Percentiles rank a stretch among this genome's conserved stretches.
Evolutionary conservation across 1,284 basidiomycete genomes (phyloP).

Genomic region (Agroathelia rolfsii): DNA sequence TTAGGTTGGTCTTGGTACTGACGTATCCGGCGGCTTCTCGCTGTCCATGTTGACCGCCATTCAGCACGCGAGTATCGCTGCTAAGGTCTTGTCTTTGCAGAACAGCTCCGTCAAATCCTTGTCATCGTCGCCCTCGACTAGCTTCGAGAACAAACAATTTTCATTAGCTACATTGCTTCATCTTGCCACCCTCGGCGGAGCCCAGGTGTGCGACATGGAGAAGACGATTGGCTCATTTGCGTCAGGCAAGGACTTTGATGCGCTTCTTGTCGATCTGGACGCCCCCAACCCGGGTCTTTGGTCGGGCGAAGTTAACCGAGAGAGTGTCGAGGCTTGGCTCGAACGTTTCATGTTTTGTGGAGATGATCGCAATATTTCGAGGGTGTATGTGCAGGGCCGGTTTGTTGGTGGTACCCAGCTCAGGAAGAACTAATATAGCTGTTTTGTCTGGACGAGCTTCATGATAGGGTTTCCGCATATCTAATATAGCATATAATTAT

Average conservation of each 20-base stretch:
- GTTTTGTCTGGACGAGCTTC: too few relatives aligned
- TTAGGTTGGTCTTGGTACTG: conserved; percentile 83
- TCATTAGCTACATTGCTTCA: conserved; percentile 74
- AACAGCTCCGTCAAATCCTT: conserved; percentile 13
- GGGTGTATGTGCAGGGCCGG: conserved; percentile 79
- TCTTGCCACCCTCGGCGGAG: conserved; percentile 89
- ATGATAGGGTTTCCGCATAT: too few relatives aligned
- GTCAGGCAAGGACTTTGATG: conserved; percentile 85
- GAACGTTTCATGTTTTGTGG: conserved; percentile 77
- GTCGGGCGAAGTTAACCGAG: conserved; percentile 30
- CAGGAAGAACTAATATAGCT: too few relatives aligned
- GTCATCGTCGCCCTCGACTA: conserved; percentile 11
- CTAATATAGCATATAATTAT: too few relatives aligned
- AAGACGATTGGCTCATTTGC: conserved; percentile 71
- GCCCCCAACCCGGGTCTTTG: conserved; percentile 56
- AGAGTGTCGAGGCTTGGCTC: conserved; percentile 39
- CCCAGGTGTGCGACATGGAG: conserved; percentile 70
- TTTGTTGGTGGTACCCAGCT: conserved; percentile 60
- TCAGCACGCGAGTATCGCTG: conserved; percentile 74
- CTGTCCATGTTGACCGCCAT: conserved; percentile 79
- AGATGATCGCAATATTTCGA: conserved; percentile 80
- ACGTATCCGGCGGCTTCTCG: conserved; percentile 85
- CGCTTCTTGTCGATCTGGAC: conserved; percentile 58
- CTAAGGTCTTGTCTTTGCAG: conserved; percentile 60
- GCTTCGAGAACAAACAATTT: conserved; percentile 57